Evolutionary conservation across 305 asterid species (phyloP).

Genomic region (Lippia alba): DNA sequence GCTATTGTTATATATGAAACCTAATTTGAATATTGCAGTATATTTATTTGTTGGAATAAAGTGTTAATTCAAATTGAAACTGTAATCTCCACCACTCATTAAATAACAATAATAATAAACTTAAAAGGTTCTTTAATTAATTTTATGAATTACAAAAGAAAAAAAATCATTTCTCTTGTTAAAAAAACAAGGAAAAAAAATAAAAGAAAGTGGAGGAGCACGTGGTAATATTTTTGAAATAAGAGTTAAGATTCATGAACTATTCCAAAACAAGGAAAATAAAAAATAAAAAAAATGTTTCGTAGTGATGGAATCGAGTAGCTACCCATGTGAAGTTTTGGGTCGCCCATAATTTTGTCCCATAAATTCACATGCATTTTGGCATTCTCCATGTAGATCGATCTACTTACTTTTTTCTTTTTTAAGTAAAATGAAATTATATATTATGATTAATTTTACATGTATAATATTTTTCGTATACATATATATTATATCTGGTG

Average conservation of each 20-base stretch:
- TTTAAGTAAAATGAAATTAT: no score
- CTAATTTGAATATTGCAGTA: no score
- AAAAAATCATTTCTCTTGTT: neutral
- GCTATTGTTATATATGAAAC: no score
- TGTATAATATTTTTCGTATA: no score
- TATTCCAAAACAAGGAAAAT: neutral
- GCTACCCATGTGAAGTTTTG: conserved; percentile 33
- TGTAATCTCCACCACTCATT: no score
- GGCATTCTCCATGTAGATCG: conserved; percentile 27
- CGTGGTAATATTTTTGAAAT: conserved; percentile 29
- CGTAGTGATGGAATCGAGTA: conserved; percentile 28
- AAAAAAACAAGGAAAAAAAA: neutral
- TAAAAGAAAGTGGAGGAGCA: neutral
- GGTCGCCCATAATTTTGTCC: conserved; percentile 32
- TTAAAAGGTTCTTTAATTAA: no score
- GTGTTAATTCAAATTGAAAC: no score
- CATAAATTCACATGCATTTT: conserved; percentile 40
- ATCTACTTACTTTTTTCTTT: neutral
- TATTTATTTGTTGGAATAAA: no score
- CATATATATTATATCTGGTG: no score
- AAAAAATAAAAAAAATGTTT: neutral
- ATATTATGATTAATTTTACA: no score
- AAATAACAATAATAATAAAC: no score
- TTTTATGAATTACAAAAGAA: neutral
- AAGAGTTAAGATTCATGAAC: neutral